phyloP scores from a whole-genome alignment of 768 basidiomycete genomes.

The Collybia mongolica region DNA sequence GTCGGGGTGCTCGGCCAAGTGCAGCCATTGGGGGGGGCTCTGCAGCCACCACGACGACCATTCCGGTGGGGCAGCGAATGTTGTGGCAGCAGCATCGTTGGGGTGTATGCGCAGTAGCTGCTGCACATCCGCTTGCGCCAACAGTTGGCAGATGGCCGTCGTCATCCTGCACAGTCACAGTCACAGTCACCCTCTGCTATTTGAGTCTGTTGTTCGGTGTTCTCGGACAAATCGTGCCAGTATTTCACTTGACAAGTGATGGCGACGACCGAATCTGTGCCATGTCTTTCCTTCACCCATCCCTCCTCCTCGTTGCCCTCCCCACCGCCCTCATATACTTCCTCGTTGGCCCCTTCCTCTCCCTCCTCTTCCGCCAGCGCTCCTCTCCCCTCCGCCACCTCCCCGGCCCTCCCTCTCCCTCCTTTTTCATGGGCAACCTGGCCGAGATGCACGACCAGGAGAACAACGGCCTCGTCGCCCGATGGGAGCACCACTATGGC shows the following conservation, averaged over 20 bases:
- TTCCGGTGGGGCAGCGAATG: constrained; percentile 14
- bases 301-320: constrained; percentile 20
- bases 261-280: not conserved
- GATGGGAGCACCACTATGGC: constrained; percentile 47
- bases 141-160: constrained; percentile 3
- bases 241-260: not conserved
- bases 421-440: constrained; percentile 53
- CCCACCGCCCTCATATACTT: constrained; percentile 21
- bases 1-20: constrained; percentile 17
- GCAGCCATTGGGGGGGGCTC: constrained; percentile 26
- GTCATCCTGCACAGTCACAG: not conserved
- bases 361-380: constrained; percentile 41
- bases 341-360: constrained; percentile 29
- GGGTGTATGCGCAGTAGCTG: constrained; percentile 46
- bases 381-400: constrained; percentile 48
- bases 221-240: constrained; percentile 1
- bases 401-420: constrained; percentile 42
- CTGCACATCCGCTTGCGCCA: constrained; percentile 11
- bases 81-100: constrained; percentile 35
- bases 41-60: constrained; percentile 36
- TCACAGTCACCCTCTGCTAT: not conserved
- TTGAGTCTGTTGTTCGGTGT: not conserved
- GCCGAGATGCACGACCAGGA: constrained; percentile 57
- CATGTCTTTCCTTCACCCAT: constrained; percentile 2
- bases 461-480: constrained; percentile 45